Percentiles rank a stretch among this genome's conserved stretches.
phyloP scores from a whole-genome alignment of 148 eudicot species.

The Drosera capensis region DNA sequence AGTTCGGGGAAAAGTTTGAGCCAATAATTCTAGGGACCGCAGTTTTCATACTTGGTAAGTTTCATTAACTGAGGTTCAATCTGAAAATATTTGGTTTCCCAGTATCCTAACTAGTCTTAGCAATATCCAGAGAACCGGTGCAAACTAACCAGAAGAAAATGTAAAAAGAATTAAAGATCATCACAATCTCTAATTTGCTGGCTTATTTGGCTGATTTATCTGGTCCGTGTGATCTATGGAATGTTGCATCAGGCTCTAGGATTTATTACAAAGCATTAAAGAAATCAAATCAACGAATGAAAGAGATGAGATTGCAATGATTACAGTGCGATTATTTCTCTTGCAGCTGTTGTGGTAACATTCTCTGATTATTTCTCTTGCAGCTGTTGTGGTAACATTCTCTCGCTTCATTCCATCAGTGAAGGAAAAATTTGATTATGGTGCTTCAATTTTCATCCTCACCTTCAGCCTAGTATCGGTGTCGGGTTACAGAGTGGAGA shows the following conservation, averaged over 20 bases:
- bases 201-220: background rate
- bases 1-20: constrained; percentile 36
- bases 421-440: constrained; percentile 76
- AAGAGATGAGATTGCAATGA: background rate
- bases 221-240: background rate
- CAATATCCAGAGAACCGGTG: no score
- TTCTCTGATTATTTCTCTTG: no score
- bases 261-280: no score
- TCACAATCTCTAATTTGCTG: background rate
- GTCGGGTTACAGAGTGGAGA: constrained; percentile 72
- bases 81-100: no score
- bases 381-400: constrained; percentile 71
- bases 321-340: constrained; percentile 1
- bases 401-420: constrained; percentile 69
- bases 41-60: constrained; percentile 51
- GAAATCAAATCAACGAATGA: background rate
- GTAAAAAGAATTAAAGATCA: background rate
- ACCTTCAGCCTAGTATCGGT: constrained; percentile 77
- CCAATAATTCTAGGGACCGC: constrained; percentile 49
- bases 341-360: constrained; percentile 42
- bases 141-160: background rate
- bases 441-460: constrained; percentile 76
- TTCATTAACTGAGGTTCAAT: no score
- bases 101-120: no score
- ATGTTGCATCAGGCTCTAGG: background rate